Conservation (phyloP, 345 rosid genomes). For the Arabidopsis suecica region DNA sequence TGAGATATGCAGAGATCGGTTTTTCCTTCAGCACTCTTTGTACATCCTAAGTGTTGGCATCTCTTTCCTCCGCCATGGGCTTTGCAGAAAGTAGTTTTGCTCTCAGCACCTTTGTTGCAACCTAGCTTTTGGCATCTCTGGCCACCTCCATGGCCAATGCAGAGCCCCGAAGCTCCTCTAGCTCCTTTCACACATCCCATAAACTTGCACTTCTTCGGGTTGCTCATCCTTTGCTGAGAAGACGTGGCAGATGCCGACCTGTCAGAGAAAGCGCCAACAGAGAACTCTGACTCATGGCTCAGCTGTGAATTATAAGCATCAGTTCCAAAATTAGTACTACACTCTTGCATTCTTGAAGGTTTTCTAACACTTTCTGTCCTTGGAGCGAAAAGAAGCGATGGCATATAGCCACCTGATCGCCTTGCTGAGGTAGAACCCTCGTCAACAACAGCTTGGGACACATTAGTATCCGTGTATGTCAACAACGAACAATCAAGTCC, state of each 20-base stretch:
- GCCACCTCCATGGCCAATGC: conserved; percentile 98
- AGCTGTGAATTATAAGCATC: conserved; percentile 50
- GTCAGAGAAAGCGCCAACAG: conserved; percentile 59
- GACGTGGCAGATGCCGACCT: conserved; percentile 60
- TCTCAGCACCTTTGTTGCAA: conserved; percentile 92
- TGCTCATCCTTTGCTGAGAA: conserved; percentile 55
- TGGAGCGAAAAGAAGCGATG: conserved; percentile 81
- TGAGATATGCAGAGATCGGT: conserved; percentile 91
- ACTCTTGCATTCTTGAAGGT: conserved; percentile 52
- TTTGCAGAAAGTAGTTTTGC: conserved; percentile 93
- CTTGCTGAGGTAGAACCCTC: conserved; percentile 96
- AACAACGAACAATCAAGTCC: conserved; percentile 59
- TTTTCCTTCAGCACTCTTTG: conserved; percentile 95
- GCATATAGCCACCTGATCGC: conserved; percentile 90
- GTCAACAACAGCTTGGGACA: conserved; percentile 58
- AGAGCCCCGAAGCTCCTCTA: conserved; percentile 87
- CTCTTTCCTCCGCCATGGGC: conserved; percentile 97
- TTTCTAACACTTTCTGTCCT: conserved; percentile 49
- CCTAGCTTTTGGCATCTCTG: conserved; percentile 89
- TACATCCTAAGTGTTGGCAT: conserved; percentile 91
- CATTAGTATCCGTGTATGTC: conserved; percentile 45
- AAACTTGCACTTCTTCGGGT: conserved; percentile 73
- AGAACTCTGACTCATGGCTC: conserved; percentile 64
- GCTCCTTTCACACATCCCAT: conserved; percentile 88
- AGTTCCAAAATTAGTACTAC: conserved; percentile 46